phyloP scores from a whole-genome alignment of 129 eudicot species.

The Logfia minima region DNA sequence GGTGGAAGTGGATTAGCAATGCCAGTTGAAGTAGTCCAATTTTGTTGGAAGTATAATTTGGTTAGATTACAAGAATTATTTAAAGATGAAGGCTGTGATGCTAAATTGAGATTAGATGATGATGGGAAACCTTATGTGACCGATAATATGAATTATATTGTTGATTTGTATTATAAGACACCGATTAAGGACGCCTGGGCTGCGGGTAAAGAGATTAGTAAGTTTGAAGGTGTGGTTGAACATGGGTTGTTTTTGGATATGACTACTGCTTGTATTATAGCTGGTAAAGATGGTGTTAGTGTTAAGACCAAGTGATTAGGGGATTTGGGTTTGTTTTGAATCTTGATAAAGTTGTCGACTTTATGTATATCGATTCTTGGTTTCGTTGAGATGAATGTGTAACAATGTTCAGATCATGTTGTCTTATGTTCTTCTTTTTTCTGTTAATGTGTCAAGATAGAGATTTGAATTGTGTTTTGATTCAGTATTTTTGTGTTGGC shows the following conservation, averaged over 20 bases:
- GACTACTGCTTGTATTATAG: slow-evolving; percentile 84
- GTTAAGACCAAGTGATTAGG: slow-evolving; percentile 64
- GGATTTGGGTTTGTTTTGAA: background rate
- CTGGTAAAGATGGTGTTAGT: slow-evolving; percentile 77
- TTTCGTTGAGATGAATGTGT: background rate
- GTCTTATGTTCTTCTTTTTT: background rate
- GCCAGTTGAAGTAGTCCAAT: slow-evolving; percentile 99
- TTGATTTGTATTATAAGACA: slow-evolving; percentile 87
- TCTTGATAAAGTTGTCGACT: slow-evolving; percentile 4
- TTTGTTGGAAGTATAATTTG: slow-evolving; percentile 91
- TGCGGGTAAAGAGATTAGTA: slow-evolving; percentile 75
- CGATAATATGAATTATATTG: slow-evolving; percentile 81
- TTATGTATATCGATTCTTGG: slow-evolving; percentile 5
- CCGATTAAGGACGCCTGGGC: slow-evolving; percentile 73
- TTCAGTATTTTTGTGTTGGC: background rate
- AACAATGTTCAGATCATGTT: background rate
- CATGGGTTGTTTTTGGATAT: slow-evolving; percentile 94
- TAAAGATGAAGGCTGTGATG: slow-evolving; percentile 70
- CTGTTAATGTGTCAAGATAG: background rate
- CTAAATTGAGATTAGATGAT: slow-evolving; percentile 74
- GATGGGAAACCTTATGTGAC: slow-evolving; percentile 88
- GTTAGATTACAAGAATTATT: slow-evolving; percentile 65
- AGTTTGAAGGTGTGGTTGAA: slow-evolving; percentile 92
- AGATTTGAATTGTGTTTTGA: background rate
- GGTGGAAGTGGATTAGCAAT: slow-evolving; percentile 95